These are phyloP conservation scores for Pythium phragmitis DNA, from an alignment of 352 stramenopile genomes.

Conservation along the genomic window DNA sequence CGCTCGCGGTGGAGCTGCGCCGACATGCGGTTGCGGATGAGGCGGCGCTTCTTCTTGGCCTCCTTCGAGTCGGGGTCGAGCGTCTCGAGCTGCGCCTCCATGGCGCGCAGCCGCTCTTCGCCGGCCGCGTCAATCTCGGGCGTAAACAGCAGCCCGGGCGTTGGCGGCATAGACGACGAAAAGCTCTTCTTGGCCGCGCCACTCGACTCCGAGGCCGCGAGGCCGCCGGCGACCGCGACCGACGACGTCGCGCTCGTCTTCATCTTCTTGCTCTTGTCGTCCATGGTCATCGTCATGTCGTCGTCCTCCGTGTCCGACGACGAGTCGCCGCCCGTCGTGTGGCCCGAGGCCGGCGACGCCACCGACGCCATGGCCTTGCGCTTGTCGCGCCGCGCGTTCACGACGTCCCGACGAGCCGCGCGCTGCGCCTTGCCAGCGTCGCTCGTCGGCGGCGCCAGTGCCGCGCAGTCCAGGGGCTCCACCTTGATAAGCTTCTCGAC, in stretches of 20 bases:
- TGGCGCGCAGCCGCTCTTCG: slow-evolving; percentile 76
- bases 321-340: slow-evolving; percentile 19
- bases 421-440: slow-evolving; percentile 62
- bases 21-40: slow-evolving; percentile 89
- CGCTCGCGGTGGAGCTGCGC: slow-evolving; percentile 84
- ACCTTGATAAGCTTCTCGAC: slow-evolving; percentile 60
- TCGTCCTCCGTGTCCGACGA: slow-evolving; percentile 23
- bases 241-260: slow-evolving; percentile 67
- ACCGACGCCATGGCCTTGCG: slow-evolving; percentile 54
- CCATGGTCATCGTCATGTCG: neutral
- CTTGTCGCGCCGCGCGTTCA: slow-evolving; percentile 78
- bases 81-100: slow-evolving; percentile 83
- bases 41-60: slow-evolving; percentile 86
- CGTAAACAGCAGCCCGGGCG: slow-evolving; percentile 30
- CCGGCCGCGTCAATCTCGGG: slow-evolving; percentile 60
- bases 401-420: slow-evolving; percentile 52
- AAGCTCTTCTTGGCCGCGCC: slow-evolving; percentile 12
- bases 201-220: slow-evolving; percentile 13
- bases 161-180: slow-evolving; percentile 20
- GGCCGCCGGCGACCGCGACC: slow-evolving; percentile 25
- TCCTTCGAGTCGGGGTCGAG: slow-evolving; percentile 87
- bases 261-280: slow-evolving; percentile 67
- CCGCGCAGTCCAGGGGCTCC: slow-evolving; percentile 29
- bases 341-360: slow-evolving; percentile 3
- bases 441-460: slow-evolving; percentile 6